phyloP scores from a whole-genome alignment of 352 stramenopile species.

The Aphanomyces stellatus region DNA sequence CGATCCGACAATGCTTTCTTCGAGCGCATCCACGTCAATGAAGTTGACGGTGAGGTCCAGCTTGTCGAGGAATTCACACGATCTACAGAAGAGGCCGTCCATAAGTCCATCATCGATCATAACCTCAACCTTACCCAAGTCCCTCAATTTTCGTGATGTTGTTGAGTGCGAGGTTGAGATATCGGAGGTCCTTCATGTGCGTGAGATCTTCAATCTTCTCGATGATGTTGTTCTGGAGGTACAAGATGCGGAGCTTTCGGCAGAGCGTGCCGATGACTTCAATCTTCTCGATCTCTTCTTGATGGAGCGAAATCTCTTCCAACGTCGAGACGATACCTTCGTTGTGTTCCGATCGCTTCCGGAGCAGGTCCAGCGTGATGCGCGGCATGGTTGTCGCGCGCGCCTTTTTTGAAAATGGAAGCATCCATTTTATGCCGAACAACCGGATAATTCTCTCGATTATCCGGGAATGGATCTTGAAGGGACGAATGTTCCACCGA shows the following conservation, averaged over 20 bases:
- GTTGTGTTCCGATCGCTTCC: constrained; percentile 92
- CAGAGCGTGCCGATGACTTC: constrained; percentile 85
- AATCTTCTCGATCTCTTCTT: constrained; percentile 91
- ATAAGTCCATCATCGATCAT: background rate
- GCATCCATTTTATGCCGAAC: background rate
- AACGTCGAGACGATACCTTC: constrained; percentile 87
- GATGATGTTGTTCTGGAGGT: constrained; percentile 97
- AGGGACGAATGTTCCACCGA: too few species aligned
- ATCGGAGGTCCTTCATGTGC: constrained; percentile 90
- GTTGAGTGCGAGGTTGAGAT: constrained; percentile 95
- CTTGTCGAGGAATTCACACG: constrained; percentile 88
- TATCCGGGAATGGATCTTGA: too few species aligned
- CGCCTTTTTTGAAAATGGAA: background rate
- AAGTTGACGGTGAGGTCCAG: constrained; percentile 96
- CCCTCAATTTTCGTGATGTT: constrained; percentile 89
- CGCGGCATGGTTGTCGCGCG: constrained; percentile 37
- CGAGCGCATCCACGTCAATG: constrained; percentile 85
- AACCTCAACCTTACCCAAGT: constrained; percentile 23
- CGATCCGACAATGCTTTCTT: constrained; percentile 80
- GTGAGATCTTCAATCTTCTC: constrained; percentile 87
- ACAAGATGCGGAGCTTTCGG: constrained; percentile 89
- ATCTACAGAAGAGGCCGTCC: constrained; percentile 4
- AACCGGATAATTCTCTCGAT: background rate
- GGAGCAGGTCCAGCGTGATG: constrained; percentile 76
- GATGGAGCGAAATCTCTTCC: constrained; percentile 89